phyloP scores from a whole-genome alignment of 176 grass and related monocot species.

The Typha latifolia region DNA sequence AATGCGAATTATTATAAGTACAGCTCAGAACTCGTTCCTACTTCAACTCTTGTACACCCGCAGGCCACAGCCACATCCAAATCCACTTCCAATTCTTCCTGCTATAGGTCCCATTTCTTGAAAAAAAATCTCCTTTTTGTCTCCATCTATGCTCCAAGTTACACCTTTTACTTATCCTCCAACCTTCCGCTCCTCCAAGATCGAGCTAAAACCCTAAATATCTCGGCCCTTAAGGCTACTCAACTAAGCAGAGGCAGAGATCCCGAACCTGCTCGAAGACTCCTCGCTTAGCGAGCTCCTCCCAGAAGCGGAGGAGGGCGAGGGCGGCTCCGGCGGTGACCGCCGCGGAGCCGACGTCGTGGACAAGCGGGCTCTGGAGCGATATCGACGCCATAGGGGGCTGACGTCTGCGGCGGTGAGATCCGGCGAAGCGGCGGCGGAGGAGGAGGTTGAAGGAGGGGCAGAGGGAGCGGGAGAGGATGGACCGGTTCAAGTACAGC shows the following conservation, averaged over 20 bases:
- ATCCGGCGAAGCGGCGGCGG: not conserved
- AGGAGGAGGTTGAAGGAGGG: not conserved
- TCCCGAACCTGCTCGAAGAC: slow-evolving; percentile 56
- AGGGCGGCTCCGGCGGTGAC: slow-evolving; percentile 15
- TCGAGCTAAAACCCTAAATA: not conserved
- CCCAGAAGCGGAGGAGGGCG: slow-evolving; percentile 56
- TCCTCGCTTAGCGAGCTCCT: slow-evolving; percentile 58
- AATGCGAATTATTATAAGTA: no score
- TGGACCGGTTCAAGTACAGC: not conserved
- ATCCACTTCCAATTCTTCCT: no score
- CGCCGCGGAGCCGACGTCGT: not conserved
- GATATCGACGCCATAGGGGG: not conserved
- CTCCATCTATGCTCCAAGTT: no score
- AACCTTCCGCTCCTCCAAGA: no score
- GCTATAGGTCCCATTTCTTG: no score
- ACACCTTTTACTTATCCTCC: no score
- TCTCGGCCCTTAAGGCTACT: no score
- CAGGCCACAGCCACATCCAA: no score
- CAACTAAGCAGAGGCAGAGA: not conserved
- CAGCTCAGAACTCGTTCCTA: no score
- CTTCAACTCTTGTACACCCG: no score
- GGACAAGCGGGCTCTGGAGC: not conserved
- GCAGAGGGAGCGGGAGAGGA: not conserved
- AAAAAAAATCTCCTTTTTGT: no score
- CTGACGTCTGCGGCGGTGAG: slow-evolving; percentile 1